Evolutionary conservation across 352 stramenopile genomes (phyloP).

Genomic region (Globisporangium polare): DNA sequence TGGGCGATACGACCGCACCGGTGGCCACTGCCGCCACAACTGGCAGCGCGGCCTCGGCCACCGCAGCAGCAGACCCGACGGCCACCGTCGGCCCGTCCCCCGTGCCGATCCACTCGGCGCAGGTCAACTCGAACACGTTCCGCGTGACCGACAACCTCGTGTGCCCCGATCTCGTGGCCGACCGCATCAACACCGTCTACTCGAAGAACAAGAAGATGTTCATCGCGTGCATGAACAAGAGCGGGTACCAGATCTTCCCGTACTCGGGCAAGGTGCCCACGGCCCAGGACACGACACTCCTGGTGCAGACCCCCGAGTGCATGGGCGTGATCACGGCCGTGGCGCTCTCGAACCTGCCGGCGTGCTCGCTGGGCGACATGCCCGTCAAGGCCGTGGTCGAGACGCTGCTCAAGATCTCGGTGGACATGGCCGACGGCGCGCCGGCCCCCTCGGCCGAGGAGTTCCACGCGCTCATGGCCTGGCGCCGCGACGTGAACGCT

Average conservation of each 20-base stretch:
- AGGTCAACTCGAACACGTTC: constrained; percentile 39
- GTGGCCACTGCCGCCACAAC: not conserved
- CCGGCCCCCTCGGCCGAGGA: constrained; percentile 29
- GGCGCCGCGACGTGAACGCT: constrained; percentile 49
- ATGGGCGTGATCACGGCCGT: constrained; percentile 47
- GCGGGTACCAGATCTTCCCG: constrained; percentile 55
- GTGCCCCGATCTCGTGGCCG: constrained; percentile 33
- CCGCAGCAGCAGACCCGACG: not conserved
- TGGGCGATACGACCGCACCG: not conserved
- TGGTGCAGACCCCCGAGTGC: constrained; percentile 44
- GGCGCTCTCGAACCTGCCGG: constrained; percentile 33
- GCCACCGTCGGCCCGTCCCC: not conserved
- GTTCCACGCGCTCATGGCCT: constrained; percentile 50
- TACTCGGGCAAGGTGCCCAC: constrained; percentile 48
- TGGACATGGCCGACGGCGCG: constrained; percentile 28
- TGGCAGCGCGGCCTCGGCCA: not conserved
- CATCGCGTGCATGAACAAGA: constrained; percentile 40
- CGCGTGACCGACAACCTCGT: constrained; percentile 41
- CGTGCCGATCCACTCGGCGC: constrained; percentile 28
- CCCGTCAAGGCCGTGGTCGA: constrained; percentile 52
- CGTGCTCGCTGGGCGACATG: constrained; percentile 49
- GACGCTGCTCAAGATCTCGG: constrained; percentile 58
- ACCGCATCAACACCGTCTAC: constrained; percentile 38
- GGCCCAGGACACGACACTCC: constrained; percentile 26
- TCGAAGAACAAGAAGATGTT: constrained; percentile 46